Conservation (phyloP, 2,329 filamentous ascomycete species). For the Didymella pinodella region DNA sequence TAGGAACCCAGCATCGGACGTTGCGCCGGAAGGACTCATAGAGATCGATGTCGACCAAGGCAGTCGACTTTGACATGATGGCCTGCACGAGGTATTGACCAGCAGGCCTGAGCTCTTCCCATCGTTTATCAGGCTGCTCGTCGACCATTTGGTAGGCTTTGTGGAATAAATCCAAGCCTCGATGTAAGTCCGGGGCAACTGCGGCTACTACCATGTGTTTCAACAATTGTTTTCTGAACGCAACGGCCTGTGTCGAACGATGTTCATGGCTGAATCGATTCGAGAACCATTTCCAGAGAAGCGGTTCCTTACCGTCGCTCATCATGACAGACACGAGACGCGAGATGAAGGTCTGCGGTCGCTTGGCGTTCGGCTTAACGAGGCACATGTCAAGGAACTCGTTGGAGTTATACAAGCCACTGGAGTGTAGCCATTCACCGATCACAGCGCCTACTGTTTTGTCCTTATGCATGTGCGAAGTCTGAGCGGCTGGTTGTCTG, state of each 20-base stretch:
- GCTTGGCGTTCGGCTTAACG: constrained; percentile 15
- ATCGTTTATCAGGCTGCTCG: constrained; percentile 19
- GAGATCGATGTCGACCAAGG: constrained; percentile 21
- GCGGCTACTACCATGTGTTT: constrained; percentile 33
- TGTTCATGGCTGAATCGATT: constrained; percentile 2
- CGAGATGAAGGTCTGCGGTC: constrained; percentile 24
- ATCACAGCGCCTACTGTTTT: constrained; percentile 32
- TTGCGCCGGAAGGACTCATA: constrained; percentile 40
- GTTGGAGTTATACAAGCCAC: constrained; percentile 38
- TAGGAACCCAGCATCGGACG: constrained; percentile 32
- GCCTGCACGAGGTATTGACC: constrained; percentile 37
- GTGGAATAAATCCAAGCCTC: constrained; percentile 37
- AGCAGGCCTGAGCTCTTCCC: constrained; percentile 29
- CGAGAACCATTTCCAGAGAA: constrained; percentile 44
- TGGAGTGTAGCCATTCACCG: constrained; percentile 42
- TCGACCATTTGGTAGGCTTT: constrained; percentile 32
- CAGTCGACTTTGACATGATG: constrained; percentile 27
- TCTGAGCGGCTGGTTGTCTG: constrained; percentile 17
- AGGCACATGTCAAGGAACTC: constrained; percentile 35
- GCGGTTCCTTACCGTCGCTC: constrained; percentile 30
- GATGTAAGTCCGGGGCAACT: constrained; percentile 23
- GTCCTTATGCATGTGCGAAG: constrained; percentile 15
- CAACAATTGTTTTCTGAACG: constrained; percentile 38
- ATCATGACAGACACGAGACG: constrained; percentile 35
- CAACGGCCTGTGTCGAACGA: constrained; percentile 23